Evolutionary conservation across 208 protist genomes (phyloP).

Genomic region (Leishmania major): DNA sequence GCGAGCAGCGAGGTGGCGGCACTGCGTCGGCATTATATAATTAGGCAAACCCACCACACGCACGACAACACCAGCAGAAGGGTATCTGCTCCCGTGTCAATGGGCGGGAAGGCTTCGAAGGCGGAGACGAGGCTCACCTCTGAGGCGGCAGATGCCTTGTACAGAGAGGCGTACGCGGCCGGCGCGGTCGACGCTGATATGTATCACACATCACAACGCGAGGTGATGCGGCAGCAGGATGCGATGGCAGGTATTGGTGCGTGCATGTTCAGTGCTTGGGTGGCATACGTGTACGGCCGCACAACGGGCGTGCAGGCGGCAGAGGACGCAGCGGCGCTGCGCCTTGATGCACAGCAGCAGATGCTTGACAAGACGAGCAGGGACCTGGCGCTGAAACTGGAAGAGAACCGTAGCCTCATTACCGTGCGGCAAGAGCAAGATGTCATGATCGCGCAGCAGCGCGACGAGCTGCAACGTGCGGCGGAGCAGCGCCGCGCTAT

Average conservation of each 20-base stretch:
- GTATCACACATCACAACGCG: conserved; percentile 33
- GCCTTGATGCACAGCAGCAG: conserved; percentile 17
- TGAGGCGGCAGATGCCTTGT: conserved; percentile 35
- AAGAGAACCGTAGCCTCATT: conserved; percentile 19
- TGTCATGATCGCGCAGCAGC: conserved; percentile 19
- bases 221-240: conserved; percentile 33
- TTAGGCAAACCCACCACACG: not conserved
- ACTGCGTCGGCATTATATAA: not conserved
- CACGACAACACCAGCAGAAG: not conserved
- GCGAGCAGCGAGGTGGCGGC: not conserved
- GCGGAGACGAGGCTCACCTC: not conserved
- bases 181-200: conserved; percentile 38
- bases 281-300: conserved; percentile 42
- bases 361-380: conserved; percentile 20
- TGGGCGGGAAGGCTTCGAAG: conserved; percentile 21
- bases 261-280: conserved; percentile 32
- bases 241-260: conserved; percentile 14
- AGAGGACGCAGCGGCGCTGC: conserved; percentile 13
- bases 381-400: conserved; percentile 7
- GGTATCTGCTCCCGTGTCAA: not conserved
- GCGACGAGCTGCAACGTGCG: conserved; percentile 19
- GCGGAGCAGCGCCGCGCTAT: conserved; percentile 16
- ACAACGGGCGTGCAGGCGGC: conserved; percentile 6
- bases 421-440: conserved; percentile 22
- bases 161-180: conserved; percentile 43